These are phyloP conservation scores for Quercus aquifolioides DNA, from an alignment of 306 rosid genomes.

Conservation along the genomic window DNA sequence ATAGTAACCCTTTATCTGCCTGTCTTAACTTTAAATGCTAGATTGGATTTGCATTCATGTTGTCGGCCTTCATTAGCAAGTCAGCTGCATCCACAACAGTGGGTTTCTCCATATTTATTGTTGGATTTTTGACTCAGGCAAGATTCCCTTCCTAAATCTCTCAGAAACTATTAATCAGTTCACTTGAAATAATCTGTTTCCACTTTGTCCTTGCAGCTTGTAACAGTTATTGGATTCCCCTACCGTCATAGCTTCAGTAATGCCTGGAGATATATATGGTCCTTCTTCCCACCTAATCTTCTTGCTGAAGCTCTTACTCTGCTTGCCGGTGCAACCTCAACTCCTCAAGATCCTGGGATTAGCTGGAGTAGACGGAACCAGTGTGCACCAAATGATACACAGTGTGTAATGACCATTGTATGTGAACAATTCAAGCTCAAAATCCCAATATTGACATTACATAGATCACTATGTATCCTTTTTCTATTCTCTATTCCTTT, in stretches of 20 bases:
- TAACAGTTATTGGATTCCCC: constrained; percentile 56
- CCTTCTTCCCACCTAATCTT: constrained; percentile 87
- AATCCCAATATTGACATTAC: neutral
- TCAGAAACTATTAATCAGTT: neutral
- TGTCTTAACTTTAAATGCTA: constrained; percentile 24
- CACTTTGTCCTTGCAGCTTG: constrained; percentile 47
- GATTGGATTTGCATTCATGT: constrained; percentile 84
- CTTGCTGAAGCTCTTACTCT: constrained; percentile 58
- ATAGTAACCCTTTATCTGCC: neutral
- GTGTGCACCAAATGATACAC: constrained; percentile 31
- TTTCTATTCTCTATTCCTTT: constrained; percentile 14
- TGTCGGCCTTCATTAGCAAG: constrained; percentile 77
- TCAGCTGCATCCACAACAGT: constrained; percentile 75
- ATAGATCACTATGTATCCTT: neutral
- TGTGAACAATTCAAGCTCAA: constrained; percentile 20
- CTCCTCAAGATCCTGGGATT: constrained; percentile 53
- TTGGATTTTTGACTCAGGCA: constrained; percentile 84
- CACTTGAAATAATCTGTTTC: constrained; percentile 17
- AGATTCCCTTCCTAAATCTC: constrained; percentile 31
- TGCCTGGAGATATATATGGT: constrained; percentile 41
- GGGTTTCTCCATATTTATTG: constrained; percentile 62
- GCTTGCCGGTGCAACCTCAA: constrained; percentile 57
- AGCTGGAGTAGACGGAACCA: constrained; percentile 71
- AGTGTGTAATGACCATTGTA: constrained; percentile 77
- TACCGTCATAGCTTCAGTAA: constrained; percentile 13